phyloP scores from a whole-genome alignment of 805 yeast genomes.

The Ogataea siamensis region DNA sequence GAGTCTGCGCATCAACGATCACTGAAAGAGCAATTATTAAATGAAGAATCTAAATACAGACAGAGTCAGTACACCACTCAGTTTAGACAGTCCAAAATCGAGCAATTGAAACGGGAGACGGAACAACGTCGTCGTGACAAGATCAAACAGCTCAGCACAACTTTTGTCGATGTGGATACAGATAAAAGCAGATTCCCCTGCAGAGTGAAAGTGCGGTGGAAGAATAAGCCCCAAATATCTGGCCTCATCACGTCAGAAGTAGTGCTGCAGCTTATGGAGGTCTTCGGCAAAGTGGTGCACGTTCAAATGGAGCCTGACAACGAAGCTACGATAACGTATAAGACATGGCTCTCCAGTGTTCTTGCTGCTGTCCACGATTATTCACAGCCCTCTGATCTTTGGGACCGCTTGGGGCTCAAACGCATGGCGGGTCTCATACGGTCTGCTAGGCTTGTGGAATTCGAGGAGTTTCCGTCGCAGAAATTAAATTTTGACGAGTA shows the following conservation, averaged over 20 bases:
- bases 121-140: slow-evolving; percentile 16
- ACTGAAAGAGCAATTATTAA: slow-evolving; percentile 30
- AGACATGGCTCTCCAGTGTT: slow-evolving; percentile 28
- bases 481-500: slow-evolving; percentile 23
- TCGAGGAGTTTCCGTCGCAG: slow-evolving; percentile 7
- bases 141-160: slow-evolving; percentile 13
- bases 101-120: slow-evolving; percentile 19
- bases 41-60: slow-evolving; percentile 32
- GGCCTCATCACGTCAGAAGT: slow-evolving; percentile 34
- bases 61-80: slow-evolving; percentile 3
- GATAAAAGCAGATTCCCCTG: slow-evolving; percentile 11
- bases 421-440: slow-evolving; percentile 48
- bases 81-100: slow-evolving; percentile 18
- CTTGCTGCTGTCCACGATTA: slow-evolving; percentile 44
- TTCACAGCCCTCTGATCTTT: slow-evolving; percentile 38
- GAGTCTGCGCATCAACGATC: slow-evolving; percentile 16
- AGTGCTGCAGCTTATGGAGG: slow-evolving; percentile 40
- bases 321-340: slow-evolving; percentile 38
- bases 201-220: slow-evolving; percentile 43
- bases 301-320: slow-evolving; percentile 17
- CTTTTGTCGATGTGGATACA: slow-evolving; percentile 1
- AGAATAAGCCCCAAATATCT: slow-evolving; percentile 37
- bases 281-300: slow-evolving; percentile 41
- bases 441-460: slow-evolving; percentile 20
- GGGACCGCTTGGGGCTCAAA: slow-evolving; percentile 46